Percentiles rank a stretch among this genome's conserved stretches.
Conservation (phyloP, 1,284 basidiomycete species). For the Inonotus hispidus region DNA sequence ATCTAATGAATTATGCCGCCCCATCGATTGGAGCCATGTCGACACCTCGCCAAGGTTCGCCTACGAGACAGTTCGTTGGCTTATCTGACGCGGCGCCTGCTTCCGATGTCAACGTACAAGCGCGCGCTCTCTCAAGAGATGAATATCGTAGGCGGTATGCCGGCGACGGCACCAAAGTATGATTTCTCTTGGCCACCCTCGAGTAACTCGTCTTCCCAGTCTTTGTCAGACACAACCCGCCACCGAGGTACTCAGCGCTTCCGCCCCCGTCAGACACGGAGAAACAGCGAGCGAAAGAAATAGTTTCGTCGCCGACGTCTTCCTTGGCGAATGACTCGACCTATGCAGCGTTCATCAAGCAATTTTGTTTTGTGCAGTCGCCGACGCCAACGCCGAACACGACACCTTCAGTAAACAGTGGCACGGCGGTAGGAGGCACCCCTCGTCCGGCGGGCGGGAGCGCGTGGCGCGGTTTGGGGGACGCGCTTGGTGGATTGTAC, state of each 20-base stretch:
- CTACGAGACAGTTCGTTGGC: conserved; percentile 4
- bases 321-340: conserved; percentile 12
- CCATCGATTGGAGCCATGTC: conserved; percentile 32
- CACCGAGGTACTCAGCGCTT: conserved; percentile 11
- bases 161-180: conserved; percentile 13
- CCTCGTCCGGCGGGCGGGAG: neutral
- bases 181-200: conserved; percentile 11
- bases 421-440: neutral
- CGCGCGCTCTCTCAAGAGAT: neutral
- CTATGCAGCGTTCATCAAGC: conserved; percentile 20
- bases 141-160: conserved; percentile 16
- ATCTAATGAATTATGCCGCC: conserved; percentile 46
- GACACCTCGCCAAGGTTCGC: neutral
- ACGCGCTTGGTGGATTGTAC: conserved; percentile 9
- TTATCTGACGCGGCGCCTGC: conserved; percentile 4
- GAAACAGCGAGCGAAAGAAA: conserved; percentile 14
- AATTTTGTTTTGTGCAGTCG: conserved; percentile 21
- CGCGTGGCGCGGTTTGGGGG: conserved; percentile 15
- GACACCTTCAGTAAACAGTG: neutral
- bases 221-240: conserved; percentile 13
- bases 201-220: conserved; percentile 9
- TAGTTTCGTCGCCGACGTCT: conserved; percentile 11
- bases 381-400: conserved; percentile 12
- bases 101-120: neutral
- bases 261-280: conserved; percentile 8